Percentiles rank a stretch among this genome's conserved stretches.
Evolutionary conservation across 306 rosid genomes (phyloP).

Genomic region (Cucumis sativus): DNA sequence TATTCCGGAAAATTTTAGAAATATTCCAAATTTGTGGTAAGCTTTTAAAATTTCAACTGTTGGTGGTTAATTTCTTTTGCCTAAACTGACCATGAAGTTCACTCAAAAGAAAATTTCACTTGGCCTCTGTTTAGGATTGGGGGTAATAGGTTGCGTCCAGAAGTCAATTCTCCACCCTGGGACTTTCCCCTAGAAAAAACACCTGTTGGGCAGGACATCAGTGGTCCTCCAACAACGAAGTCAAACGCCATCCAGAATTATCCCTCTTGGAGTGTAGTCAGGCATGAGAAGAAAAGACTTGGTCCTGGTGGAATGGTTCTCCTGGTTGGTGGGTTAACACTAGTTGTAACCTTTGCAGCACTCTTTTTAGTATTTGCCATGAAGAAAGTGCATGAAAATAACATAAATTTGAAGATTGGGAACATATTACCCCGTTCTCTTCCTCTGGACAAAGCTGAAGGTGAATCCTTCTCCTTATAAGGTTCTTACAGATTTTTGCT

Average conservation of each 20-base stretch:
- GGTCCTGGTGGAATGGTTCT: slow-evolving; percentile 69
- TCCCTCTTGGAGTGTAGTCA: slow-evolving; percentile 20
- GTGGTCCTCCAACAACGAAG: slow-evolving; percentile 52
- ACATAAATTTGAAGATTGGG: slow-evolving; percentile 22
- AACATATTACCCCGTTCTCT: slow-evolving; percentile 24
- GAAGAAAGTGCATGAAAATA: slow-evolving; percentile 25
- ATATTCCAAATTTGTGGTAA: slow-evolving; percentile 78
- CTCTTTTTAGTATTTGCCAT: slow-evolving; percentile 36
- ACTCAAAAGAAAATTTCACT: not conserved
- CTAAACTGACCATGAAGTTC: slow-evolving; percentile 1
- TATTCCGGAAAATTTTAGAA: slow-evolving; percentile 60
- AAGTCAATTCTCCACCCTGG: slow-evolving; percentile 69
- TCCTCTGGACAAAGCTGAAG: slow-evolving; percentile 35
- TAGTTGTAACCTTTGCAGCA: slow-evolving; percentile 47
- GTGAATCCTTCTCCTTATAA: slow-evolving; percentile 18
- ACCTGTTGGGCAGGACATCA: slow-evolving; percentile 33
- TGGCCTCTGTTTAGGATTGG: slow-evolving; percentile 46
- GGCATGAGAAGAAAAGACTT: slow-evolving; percentile 39
- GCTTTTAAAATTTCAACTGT: slow-evolving; percentile 7
- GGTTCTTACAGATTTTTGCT: not conserved
- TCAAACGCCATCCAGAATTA: slow-evolving; percentile 65
- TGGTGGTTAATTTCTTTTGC: slow-evolving; percentile 9
- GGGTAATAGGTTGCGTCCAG: slow-evolving; percentile 51
- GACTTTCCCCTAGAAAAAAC: slow-evolving; percentile 45
- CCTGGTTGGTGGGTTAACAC: slow-evolving; percentile 53